Evolutionary conservation across 1,284 basidiomycete species (phyloP).

Genomic region (Ganoderma lucidum): DNA sequence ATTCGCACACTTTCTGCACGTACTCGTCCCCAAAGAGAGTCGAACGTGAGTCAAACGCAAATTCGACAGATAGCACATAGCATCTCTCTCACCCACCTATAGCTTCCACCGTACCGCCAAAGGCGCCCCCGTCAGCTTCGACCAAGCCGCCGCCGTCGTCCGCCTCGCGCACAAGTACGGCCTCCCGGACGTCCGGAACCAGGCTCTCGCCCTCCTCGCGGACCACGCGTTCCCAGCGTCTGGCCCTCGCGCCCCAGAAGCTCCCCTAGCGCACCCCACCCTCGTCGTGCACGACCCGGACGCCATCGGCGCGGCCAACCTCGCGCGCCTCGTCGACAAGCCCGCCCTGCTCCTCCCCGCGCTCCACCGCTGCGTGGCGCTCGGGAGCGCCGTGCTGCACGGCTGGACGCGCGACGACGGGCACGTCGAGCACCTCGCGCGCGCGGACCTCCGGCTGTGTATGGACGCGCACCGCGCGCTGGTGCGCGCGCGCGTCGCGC

Average conservation of each 20-base stretch:
- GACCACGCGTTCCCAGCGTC: not conserved
- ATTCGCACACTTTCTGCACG: constrained; percentile 11
- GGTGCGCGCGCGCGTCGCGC: not conserved
- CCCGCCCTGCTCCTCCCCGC: not conserved
- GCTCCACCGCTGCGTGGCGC: not conserved
- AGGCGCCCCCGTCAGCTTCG: not conserved
- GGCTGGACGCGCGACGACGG: not conserved
- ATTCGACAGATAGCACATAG: too few relatives aligned
- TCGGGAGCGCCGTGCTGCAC: not conserved
- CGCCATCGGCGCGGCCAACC: not conserved
- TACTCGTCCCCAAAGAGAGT: not conserved
- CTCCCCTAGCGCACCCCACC: not conserved
- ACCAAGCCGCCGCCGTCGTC: constrained; percentile 6
- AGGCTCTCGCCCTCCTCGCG: not conserved
- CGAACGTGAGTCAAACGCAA: not conserved
- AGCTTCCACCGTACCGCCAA: not conserved
- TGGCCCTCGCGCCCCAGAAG: not conserved
- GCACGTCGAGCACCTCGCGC: not conserved
- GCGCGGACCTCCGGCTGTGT: not conserved
- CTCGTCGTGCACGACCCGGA: not conserved
- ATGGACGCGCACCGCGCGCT: not conserved
- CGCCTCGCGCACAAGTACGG: constrained; percentile 8
- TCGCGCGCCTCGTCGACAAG: not conserved
- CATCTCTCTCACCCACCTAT: too few relatives aligned
- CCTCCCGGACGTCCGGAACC: not conserved